Percentiles rank a stretch among this genome's conserved stretches.
Conservation (phyloP, 1,284 basidiomycete genomes). For the Cutaneotrichosporon curvatum region DNA sequence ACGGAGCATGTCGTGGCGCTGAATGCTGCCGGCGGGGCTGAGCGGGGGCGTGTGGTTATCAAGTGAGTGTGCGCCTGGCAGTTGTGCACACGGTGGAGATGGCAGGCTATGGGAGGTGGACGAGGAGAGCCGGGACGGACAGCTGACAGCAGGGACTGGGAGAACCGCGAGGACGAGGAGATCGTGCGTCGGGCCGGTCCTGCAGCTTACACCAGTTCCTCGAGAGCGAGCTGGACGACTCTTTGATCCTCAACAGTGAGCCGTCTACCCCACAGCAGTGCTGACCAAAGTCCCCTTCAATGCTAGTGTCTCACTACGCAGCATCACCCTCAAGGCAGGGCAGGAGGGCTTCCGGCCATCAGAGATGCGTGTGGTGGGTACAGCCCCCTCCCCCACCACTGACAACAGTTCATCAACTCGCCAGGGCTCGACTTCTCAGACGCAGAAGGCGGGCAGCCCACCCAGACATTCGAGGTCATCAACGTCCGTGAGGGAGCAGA, state of each 20-base stretch:
- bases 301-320: slow-evolving; percentile 41
- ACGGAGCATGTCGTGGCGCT: slow-evolving; percentile 41
- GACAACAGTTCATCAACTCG: slow-evolving; percentile 32
- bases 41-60: slow-evolving; percentile 41
- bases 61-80: slow-evolving; percentile 35
- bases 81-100: too few relatives aligned
- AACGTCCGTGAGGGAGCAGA: slow-evolving; percentile 36
- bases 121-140: neutral
- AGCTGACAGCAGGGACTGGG: slow-evolving; percentile 32
- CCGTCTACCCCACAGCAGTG: neutral
- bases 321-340: slow-evolving; percentile 43
- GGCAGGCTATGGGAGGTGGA: neutral
- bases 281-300: slow-evolving; percentile 41
- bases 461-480: slow-evolving; percentile 37
- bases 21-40: slow-evolving; percentile 40
- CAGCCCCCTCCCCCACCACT: neutral
- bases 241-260: slow-evolving; percentile 42
- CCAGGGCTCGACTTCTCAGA: slow-evolving; percentile 44
- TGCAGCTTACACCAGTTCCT: slow-evolving; percentile 17
- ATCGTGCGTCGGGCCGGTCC: slow-evolving; percentile 19
- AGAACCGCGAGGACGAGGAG: slow-evolving; percentile 38
- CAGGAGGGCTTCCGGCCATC: slow-evolving; percentile 35
- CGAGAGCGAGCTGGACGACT: slow-evolving; percentile 45
- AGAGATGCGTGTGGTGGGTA: slow-evolving; percentile 36
- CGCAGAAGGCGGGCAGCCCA: slow-evolving; percentile 28